These are phyloP conservation scores for Pichia sp. DNA, from an alignment of 1,139 yeast genomes.

Conservation along the genomic window DNA sequence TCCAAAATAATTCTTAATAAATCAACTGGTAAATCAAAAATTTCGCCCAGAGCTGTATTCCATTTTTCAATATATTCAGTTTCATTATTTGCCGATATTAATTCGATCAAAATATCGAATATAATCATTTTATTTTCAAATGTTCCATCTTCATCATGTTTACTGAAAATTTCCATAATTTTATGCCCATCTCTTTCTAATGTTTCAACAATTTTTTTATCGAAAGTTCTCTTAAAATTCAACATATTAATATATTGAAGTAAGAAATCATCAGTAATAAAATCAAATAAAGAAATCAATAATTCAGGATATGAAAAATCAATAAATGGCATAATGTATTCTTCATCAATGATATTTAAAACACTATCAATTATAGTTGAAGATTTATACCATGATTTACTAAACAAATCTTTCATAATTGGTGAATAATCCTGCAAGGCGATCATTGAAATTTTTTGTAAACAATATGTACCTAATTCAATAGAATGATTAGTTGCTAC, in stretches of 20 bases:
- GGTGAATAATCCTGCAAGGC: constrained; percentile 41
- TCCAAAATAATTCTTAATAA: constrained; percentile 49
- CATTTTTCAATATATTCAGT: constrained; percentile 51
- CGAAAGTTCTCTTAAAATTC: constrained; percentile 39
- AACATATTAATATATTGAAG: constrained; percentile 42
- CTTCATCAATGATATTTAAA: constrained; percentile 40
- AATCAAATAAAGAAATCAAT: constrained; percentile 28
- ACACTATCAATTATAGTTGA: constrained; percentile 42
- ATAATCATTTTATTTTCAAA: constrained; percentile 46
- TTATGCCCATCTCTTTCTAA: constrained; percentile 61
- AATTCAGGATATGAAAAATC: constrained; percentile 24
- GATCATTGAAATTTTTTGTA: constrained; percentile 26
- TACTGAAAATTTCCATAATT: constrained; percentile 31
- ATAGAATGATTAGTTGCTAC: constrained; percentile 19
- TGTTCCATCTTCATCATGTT: constrained; percentile 16
- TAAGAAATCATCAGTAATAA: constrained; percentile 40
- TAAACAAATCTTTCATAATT: constrained; percentile 20
- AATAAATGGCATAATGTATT: constrained; percentile 16
- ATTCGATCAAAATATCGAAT: constrained; percentile 67
- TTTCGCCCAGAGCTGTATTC: constrained; percentile 49
- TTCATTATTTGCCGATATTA: constrained; percentile 50
- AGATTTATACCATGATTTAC: constrained; percentile 28
- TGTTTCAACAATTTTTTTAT: constrained; percentile 53
- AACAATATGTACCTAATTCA: constrained; percentile 25
- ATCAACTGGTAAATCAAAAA: constrained; percentile 61